Evolutionary conservation across 1,139 yeast species (phyloP), one percentile per base, ranked within the genome.

Genomic region (Yarrowia galli): DNA sequence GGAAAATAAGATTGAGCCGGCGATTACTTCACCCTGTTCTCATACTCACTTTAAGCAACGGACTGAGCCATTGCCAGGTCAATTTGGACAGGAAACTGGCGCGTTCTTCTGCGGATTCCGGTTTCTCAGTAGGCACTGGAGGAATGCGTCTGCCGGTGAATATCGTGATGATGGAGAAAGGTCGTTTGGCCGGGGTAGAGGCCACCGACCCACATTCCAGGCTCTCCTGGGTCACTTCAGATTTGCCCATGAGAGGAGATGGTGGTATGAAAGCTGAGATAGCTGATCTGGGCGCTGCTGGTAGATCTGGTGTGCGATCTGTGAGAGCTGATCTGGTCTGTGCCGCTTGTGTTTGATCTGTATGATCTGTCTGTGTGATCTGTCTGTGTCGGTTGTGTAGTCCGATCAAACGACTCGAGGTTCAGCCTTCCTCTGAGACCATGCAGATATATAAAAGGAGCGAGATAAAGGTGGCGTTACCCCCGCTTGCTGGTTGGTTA

Each of bases 41-140:
- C n/a, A n/a, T 43, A 58, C 64, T 43, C 51, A 58, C 64, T 23
- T 61, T 61, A 9, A 61, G 32, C 56, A 61, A 23, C 9, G 66
- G 66, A 23, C 56, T 46, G n/a, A 61, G 46, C 66, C 66, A 61
- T 23, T 48, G 54, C 66, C 66, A 61, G 36, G 66, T 61, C 23
- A 61, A 10, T 36, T 38, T 46, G 8, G 66, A 61, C 36, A 61
- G 46, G 36, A 61, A 23, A 1, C 38, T 13, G 36, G 66, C 66
- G 9, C 20, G 32, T 22, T 61, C 56, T 36, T 61, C 66, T 9
- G 66, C 66, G 2, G 45, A 35, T 12, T 61, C 66, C 9, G 66
- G 66, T 16, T 61, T 61, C 13, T 61, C 66, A 16, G 23, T 13
- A 15, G 56, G 66, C 1, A 61, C 49, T 0, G 66, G 56, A 13